These are phyloP conservation scores for Xylaria telfairii DNA, from an alignment of 495 filamentous ascomycete genomes.

Conservation along the genomic window DNA sequence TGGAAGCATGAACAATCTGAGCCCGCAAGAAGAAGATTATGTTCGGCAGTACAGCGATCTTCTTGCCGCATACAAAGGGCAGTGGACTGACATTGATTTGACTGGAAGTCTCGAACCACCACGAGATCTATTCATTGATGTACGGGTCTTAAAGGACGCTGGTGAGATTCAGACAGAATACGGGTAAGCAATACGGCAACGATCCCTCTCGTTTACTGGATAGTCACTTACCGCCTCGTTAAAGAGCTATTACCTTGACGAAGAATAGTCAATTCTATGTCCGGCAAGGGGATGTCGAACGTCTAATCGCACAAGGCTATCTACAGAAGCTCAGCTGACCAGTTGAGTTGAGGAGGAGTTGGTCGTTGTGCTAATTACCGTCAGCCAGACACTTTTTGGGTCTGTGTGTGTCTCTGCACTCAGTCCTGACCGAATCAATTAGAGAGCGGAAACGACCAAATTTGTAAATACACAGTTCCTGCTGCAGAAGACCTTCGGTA, in stretches of 20 bases:
- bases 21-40: slow-evolving; percentile 98
- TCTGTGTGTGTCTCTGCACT: neutral
- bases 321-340: slow-evolving; percentile 85
- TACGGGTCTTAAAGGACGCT: slow-evolving; percentile 93
- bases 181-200: slow-evolving; percentile 65
- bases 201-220: slow-evolving; percentile 17
- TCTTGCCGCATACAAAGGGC: slow-evolving; percentile 93
- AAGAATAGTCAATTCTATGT: slow-evolving; percentile 99
- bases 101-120: slow-evolving; percentile 95
- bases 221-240: slow-evolving; percentile 31
- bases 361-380: neutral
- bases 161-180: slow-evolving; percentile 99
- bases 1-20: slow-evolving; percentile 73
- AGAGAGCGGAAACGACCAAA: neutral
- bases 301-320: slow-evolving; percentile 95
- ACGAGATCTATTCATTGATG: slow-evolving; percentile 95
- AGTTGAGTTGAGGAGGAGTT: neutral
- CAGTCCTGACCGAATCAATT: neutral
- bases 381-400: neutral
- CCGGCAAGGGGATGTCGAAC: slow-evolving; percentile 93
- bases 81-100: slow-evolving; percentile 98
- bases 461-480: neutral
- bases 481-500: neutral
- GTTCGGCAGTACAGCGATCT: slow-evolving; percentile 89
- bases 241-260: slow-evolving; percentile 90